Evolutionary conservation across 805 yeast genomes (phyloP), one percentile per base, ranked within the genome.

Genomic region (Maudiozyma pseudohumilis): DNA sequence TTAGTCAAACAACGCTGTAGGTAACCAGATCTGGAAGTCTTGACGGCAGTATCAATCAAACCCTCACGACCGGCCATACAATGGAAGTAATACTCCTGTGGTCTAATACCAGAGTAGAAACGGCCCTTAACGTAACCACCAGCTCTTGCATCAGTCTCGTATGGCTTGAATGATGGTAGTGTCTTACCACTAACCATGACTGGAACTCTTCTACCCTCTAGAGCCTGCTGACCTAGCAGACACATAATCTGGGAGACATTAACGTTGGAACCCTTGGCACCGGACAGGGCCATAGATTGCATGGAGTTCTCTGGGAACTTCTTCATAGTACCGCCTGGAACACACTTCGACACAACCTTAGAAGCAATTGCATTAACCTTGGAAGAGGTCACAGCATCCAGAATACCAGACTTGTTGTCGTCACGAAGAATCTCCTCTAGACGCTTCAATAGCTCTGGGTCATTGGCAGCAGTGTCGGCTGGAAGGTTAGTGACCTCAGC

Each of bases 11-110:
- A 94, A 68, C 99, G 80, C 68, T 92, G 99, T 62, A 92, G 72
- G 65, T 92, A 92, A 58, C 99, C 99, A 42, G 97, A 88, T 66
- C 96, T 80, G 16, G 96, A 85, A 8, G 99, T 92, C 66, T 92
- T 92, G 47, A 92, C 99, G 35, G 99, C 98, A 42, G 99, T 92
- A 72, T 92, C 99, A 67, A 92, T 92, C 56, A 92, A 75, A 68
- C 99, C 99, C 71, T 92, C 99, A 70, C 99, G 82, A 66, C 99
- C 99, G 39, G 99, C 98, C 98, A 92, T 92, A 71, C 97, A 92
- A 68, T 92, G 99, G 92, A 94, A 92, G 60, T 88, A 92, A 65
- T 94, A 92, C 63, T 92, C 99, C 65, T 92, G 99, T 4, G 98
- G 98, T 61, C 85, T 77, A 50, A 92, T 83, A 63, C 98, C 98